Evolutionary conservation across 2,329 filamentous ascomycete genomes (phyloP).

Genomic region (Trichophyton benhamiae): DNA sequence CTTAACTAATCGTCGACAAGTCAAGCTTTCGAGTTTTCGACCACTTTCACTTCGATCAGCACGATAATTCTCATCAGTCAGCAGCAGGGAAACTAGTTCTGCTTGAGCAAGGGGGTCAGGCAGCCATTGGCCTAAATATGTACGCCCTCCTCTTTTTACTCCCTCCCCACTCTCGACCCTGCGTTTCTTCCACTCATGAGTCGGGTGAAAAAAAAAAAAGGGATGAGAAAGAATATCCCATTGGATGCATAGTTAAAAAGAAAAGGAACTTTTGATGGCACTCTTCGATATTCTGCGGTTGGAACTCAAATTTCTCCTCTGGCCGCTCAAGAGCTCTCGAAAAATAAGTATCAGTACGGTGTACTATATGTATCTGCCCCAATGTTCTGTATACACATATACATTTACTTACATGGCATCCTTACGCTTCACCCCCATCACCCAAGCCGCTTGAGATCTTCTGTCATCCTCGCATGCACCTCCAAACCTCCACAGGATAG

Average conservation of each 20-base stretch:
- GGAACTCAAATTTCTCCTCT: not conserved
- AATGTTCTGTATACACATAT: not conserved
- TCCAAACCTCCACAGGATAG: not conserved
- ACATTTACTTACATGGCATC: not conserved
- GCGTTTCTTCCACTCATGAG: too few species aligned
- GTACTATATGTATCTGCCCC: too few species aligned
- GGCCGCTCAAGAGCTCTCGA: not conserved
- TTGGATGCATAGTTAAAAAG: not conserved
- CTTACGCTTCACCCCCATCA: not conserved
- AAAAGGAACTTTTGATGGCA: not conserved
- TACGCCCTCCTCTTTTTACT: too few species aligned
- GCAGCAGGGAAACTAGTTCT: not conserved
- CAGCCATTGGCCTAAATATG: not conserved
- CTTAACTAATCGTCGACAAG: not conserved
- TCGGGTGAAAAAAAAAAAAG: not conserved
- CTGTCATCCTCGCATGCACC: not conserved
- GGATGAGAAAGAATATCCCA: not conserved
- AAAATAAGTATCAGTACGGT: too few species aligned
- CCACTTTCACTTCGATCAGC: too few species aligned
- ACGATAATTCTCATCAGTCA: too few species aligned
- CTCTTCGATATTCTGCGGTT: not conserved
- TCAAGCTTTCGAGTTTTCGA: not conserved
- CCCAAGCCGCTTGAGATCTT: not conserved
- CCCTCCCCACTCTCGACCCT: too few species aligned
- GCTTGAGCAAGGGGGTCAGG: not conserved